A percentile compares a stretch with the other conserved stretches of the same genome.
Conservation (phyloP, 2,329 filamentous ascomycete species). For the Cercospora beticola region DNA sequence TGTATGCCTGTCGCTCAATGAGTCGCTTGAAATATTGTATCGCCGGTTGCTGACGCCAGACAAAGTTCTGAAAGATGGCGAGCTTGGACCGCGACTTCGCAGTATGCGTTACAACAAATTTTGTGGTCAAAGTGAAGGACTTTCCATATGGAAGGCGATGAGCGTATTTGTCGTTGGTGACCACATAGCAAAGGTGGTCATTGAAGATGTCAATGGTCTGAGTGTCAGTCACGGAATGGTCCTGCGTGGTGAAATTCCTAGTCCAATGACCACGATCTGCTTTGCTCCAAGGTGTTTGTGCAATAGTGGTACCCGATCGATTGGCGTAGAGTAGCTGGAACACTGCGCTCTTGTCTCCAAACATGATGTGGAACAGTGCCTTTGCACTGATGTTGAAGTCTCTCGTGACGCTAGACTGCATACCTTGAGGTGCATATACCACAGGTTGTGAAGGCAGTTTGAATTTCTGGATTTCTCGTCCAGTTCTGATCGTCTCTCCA, state of each 20-base stretch:
- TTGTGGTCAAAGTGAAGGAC: conserved; percentile 78
- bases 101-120: conserved; percentile 90
- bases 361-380: conserved; percentile 91
- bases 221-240: conserved; percentile 64
- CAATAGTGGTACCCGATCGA: conserved; percentile 71
- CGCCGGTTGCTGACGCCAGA: conserved; percentile 65
- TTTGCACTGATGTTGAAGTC: conserved; percentile 91
- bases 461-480: conserved; percentile 64
- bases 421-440: conserved; percentile 77
- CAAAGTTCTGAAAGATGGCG: conserved; percentile 81
- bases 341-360: conserved; percentile 92
- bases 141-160: conserved; percentile 85
- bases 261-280: conserved; percentile 55
- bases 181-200: conserved; percentile 63
- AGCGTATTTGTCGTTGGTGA: conserved; percentile 62
- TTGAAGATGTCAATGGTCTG: conserved; percentile 74
- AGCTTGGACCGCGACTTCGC: conserved; percentile 91
- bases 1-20: conserved; percentile 66
- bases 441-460: conserved; percentile 80
- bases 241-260: conserved; percentile 64
- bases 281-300: conserved; percentile 80
- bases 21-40: conserved; percentile 49
- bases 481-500: conserved; percentile 43
- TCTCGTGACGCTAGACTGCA: conserved; percentile 73
- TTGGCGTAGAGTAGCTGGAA: conserved; percentile 91